Evolutionary conservation across 2,329 filamentous ascomycete genomes (phyloP).

Genomic region (Microdochium nivale): DNA sequence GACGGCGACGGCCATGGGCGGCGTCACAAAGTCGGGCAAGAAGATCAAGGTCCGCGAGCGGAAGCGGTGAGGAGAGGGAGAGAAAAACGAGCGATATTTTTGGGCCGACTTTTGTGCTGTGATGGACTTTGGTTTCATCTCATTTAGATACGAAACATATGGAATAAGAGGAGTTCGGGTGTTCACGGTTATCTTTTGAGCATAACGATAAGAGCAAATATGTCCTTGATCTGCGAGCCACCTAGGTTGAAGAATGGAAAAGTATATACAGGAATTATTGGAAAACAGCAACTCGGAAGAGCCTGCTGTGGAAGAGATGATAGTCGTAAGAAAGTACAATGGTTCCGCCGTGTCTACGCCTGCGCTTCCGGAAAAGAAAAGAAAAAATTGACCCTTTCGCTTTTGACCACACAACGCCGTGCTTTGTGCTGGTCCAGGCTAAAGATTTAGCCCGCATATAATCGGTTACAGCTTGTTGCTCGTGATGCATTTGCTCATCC

Average conservation of each 20-base stretch:
- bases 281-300: too few species aligned
- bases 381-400: neutral
- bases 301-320: too few species aligned
- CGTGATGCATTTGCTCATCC: slow-evolving; percentile 41
- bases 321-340: neutral
- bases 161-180: neutral
- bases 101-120: too few species aligned
- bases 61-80: slow-evolving; percentile 38
- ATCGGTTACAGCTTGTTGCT: slow-evolving; percentile 27
- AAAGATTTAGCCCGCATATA: neutral
- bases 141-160: neutral
- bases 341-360: neutral
- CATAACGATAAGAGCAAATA: too few species aligned
- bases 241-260: neutral
- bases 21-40: slow-evolving; percentile 49
- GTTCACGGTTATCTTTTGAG: neutral
- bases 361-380: neutral
- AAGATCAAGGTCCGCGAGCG: slow-evolving; percentile 55
- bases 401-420: neutral
- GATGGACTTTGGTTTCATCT: neutral
- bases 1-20: slow-evolving; percentile 47
- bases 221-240: neutral
- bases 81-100: neutral
- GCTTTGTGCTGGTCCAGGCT: too few species aligned
- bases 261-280: neutral